These are phyloP conservation scores for Lachancea mirantina DNA, from an alignment of 805 yeast species.

Conservation along the genomic window DNA sequence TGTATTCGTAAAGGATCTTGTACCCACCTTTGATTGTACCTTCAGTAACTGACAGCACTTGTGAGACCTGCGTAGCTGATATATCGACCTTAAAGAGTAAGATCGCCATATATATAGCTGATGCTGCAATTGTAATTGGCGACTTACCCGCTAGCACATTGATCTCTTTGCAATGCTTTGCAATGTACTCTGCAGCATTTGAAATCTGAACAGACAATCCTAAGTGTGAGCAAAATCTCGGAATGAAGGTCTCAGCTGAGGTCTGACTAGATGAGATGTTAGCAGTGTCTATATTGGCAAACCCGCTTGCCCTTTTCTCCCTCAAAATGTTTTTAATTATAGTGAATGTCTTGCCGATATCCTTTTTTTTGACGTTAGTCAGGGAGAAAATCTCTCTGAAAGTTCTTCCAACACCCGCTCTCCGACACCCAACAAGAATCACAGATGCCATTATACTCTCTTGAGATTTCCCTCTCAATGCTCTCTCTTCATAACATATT, in stretches of 20 bases:
- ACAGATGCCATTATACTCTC: conserved; percentile 96
- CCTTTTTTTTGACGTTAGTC: conserved; percentile 88
- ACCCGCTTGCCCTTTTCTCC: conserved; percentile 35
- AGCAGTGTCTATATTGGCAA: conserved; percentile 36
- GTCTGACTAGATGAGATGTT: conserved; percentile 69
- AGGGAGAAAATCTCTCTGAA: conserved; percentile 94
- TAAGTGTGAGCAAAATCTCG: conserved; percentile 92
- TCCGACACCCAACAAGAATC: conserved; percentile 87
- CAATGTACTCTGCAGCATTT: conserved; percentile 88
- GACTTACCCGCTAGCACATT: conserved; percentile 95
- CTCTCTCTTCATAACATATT: conserved; percentile 78
- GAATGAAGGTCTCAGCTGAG: conserved; percentile 87
- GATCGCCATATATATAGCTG: conserved; percentile 90
- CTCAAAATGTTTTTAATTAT: conserved; percentile 65
- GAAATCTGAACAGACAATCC: conserved; percentile 81
- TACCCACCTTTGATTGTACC: conserved; percentile 94
- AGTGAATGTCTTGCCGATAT: conserved; percentile 86
- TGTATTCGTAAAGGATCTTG: conserved; percentile 70
- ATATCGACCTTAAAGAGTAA: conserved; percentile 75
- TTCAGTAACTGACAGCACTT: conserved; percentile 91
- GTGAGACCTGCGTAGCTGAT: conserved; percentile 75
- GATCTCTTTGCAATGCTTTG: conserved; percentile 79
- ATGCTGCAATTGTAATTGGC: conserved; percentile 96
- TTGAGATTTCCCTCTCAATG: conserved; percentile 82
- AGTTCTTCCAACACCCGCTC: conserved; percentile 88